A percentile compares a stretch with the other conserved stretches of the same genome.
Evolutionary conservation across 805 yeast genomes (phyloP).

Genomic region (Ogataea saltuana): DNA sequence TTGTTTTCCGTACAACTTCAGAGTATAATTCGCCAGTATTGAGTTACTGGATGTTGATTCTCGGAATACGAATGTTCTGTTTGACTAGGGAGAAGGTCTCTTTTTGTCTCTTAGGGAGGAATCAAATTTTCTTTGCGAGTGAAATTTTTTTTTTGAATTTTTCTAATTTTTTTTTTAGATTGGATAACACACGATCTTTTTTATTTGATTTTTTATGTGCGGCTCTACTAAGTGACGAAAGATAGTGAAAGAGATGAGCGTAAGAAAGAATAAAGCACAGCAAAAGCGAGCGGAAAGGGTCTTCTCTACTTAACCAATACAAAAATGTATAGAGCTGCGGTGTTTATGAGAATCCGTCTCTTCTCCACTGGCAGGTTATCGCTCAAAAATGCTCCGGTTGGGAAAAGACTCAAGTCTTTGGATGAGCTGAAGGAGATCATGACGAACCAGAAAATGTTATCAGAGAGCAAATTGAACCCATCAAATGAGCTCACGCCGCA

Average conservation of each 20-base stretch:
- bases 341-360: no score
- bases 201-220: no score
- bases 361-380: neutral
- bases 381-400: neutral
- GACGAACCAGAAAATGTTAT: conserved; percentile 10
- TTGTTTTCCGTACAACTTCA: conserved; percentile 9
- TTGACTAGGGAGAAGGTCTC: no score
- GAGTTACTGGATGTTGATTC: no score
- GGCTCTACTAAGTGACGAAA: no score
- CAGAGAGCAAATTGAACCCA: neutral
- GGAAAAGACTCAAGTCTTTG: neutral
- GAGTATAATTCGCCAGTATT: no score
- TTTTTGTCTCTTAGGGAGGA: conserved; percentile 2
- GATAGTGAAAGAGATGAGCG: no score
- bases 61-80: no score
- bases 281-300: no score
- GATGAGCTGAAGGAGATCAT: conserved; percentile 31
- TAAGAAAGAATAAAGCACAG: no score
- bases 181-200: conserved; percentile 15
- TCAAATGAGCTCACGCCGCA: neutral
- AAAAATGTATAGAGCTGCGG: no score
- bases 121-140: conserved; percentile 16
- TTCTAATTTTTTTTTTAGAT: conserved; percentile 12
- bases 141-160: conserved; percentile 15
- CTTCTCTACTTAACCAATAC: no score